Base-by-base conservation (phyloP, 352 stramenopile species). In the Globisporangium yorkense region DNA sequence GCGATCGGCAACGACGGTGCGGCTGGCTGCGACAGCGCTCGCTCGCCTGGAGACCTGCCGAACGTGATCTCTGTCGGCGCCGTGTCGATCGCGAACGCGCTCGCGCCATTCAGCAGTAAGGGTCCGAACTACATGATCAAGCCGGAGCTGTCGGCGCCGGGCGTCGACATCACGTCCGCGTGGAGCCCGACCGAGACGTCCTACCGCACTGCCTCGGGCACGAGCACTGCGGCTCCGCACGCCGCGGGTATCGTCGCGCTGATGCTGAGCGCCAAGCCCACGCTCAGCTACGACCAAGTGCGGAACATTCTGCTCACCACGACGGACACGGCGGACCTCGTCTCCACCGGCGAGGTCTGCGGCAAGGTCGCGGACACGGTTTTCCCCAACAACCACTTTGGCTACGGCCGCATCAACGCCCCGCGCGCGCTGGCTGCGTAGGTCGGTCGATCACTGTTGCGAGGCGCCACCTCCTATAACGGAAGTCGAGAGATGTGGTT, bases 331-430 rank as follows among this genome's bases (percentile, higher is more conserved):
- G 56, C 37, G 33, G 37, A 21, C 13, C 21, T 68, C 13, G 31
- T 8, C 5, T 8, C 57, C 12, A 62, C 52, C 15, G 49, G 47
- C 48, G 41, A 56, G 21, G 61, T 55, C 12, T 82, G 70, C 54
- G 68, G 70, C 12, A 45, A 54, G 8, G 70, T 69, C 9, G 43
- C 51, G 13, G 71, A 73, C 55, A 37, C n/a, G 1, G 56, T 44
- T 13, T 75, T 61, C 57, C 74, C 71, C 5, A 83, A 80, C 62
- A 80, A 83, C 57, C 62, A 71, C 51, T 80, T 59, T 8, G 41
- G 41, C 13, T 24, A 21, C 13, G 41, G 41, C 41, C 41, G 41
- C 41, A n/a, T 46, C 41, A 46, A 46, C 15, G 41, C 39, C 39
- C 39, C 9, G 39, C 39, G 39, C 39, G 39, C 39, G 18, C 9